A percentile compares a stretch with the other conserved stretches of the same genome.
Evolutionary conservation across 495 filamentous ascomycete genomes (phyloP).

Genomic region (Penicillium manginii): DNA sequence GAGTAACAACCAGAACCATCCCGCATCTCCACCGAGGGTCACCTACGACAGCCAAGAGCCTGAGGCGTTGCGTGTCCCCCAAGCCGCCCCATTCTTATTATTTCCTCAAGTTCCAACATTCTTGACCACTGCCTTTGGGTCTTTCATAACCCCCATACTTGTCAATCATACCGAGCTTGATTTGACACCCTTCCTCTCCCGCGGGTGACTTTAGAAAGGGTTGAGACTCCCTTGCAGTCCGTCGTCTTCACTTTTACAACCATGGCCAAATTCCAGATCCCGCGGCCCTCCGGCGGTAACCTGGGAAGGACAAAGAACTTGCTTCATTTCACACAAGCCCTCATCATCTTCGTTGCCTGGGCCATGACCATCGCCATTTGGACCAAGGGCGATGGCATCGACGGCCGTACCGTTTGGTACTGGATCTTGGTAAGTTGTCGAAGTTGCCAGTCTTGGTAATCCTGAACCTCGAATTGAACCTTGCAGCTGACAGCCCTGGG

Average conservation of each 20-base stretch:
- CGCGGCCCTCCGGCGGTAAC: slow-evolving; percentile 38
- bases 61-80: slow-evolving; percentile 15
- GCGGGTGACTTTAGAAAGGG: slow-evolving; percentile 14
- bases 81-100: not conserved
- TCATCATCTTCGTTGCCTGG: slow-evolving; percentile 72
- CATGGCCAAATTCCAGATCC: slow-evolving; percentile 37
- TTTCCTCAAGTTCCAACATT: not conserved
- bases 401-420: slow-evolving; percentile 73
- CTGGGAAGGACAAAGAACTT: slow-evolving; percentile 52
- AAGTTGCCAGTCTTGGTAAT: slow-evolving; percentile 32
- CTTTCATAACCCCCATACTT: not conserved
- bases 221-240: slow-evolving; percentile 31
- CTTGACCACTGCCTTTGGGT: not conserved
- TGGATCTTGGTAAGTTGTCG: slow-evolving; percentile 70
- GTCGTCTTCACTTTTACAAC: slow-evolving; percentile 7
- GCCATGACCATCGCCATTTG: slow-evolving; percentile 76
- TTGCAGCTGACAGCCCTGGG: slow-evolving; percentile 21
- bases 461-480: not conserved
- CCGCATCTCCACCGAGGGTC: not conserved
- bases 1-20: not conserved
- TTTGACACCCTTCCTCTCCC: not conserved
- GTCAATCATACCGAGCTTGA: slow-evolving; percentile 6
- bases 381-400: slow-evolving; percentile 62
- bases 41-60: slow-evolving; percentile 10
- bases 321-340: slow-evolving; percentile 59